Conservation (phyloP, 805 yeast species). For the Kodamaea restingae region DNA sequence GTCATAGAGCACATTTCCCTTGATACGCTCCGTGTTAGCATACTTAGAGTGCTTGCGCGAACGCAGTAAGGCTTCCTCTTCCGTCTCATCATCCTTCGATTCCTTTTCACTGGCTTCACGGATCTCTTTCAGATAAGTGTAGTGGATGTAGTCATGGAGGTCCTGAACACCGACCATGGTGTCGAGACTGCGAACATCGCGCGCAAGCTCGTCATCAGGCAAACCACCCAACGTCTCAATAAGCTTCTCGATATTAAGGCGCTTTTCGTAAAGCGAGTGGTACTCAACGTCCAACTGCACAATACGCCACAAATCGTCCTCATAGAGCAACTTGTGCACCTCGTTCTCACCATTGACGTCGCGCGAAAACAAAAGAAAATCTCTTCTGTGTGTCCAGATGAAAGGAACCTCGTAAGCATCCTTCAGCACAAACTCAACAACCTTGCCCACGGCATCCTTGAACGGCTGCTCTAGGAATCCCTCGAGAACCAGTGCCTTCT, state of each 20-base stretch:
- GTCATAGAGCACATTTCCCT: conserved; percentile 57
- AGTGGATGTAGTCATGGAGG: conserved; percentile 75
- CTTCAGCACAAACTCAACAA: conserved; percentile 64
- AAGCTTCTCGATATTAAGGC: conserved; percentile 55
- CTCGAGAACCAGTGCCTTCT: conserved; percentile 46
- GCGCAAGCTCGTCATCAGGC: conserved; percentile 50
- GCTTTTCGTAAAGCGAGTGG: conserved; percentile 77
- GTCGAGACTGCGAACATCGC: conserved; percentile 51
- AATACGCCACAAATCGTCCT: conserved; percentile 91
- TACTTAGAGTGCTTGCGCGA: conserved; percentile 56
- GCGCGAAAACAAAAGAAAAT: conserved; percentile 63
- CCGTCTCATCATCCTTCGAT: conserved; percentile 12
- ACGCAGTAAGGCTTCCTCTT: neutral
- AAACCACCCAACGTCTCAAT: conserved; percentile 46
- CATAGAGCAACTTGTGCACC: conserved; percentile 55
- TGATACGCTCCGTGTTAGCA: conserved; percentile 62
- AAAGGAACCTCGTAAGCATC: conserved; percentile 90
- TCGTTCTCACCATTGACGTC: conserved; percentile 34
- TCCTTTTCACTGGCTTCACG: conserved; percentile 39
- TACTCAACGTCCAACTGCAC: conserved; percentile 82
- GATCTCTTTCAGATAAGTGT: conserved; percentile 59
- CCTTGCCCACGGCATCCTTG: conserved; percentile 65
- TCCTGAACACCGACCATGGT: conserved; percentile 83
- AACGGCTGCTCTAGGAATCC: conserved; percentile 48
- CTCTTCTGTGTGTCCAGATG: conserved; percentile 93